Base-by-base conservation (phyloP, 2,329 filamentous ascomycete species). In the Apiospora pterosperma region DNA sequence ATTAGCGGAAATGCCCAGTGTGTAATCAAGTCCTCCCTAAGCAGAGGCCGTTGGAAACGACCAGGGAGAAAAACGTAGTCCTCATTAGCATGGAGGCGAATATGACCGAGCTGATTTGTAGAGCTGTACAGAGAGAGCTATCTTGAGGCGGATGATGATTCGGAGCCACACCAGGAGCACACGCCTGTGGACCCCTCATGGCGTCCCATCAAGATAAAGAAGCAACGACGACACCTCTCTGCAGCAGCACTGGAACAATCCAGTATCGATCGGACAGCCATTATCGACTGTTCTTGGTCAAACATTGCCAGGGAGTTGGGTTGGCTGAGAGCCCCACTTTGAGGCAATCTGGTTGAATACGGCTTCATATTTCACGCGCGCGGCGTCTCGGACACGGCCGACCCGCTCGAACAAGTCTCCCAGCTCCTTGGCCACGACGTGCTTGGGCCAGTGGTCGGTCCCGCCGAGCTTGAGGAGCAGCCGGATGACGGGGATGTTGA, bases 401-500 rank as follows among this genome's bases (percentile, higher is more conserved):
- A n/a, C 36, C 14, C n/a, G 34, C 12, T 39, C 34, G 36, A 39
- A 36, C 14, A 60, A 23, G 21, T 39, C 34, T 39, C 36, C 58
- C n/a, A 60, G 58, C 34, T 60, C 58, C 58, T 60, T 28, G n/a
- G 34, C 10, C n/a, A 36, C 2, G n/a, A 60, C 58, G 23, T 60
- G 25, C 12, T 38, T 39, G 12, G 65, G 65, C 65, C 65, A 67
- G 28, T 65, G 58, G 21, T 62, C 38, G 11, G 28, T 7, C 12
- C 60, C 60, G 16, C 59, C 64, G 25, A 65, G 62, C 11, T 59
- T 59, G n/a, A 61, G 39, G n/a, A 64, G 39, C 4, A 67, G 41
- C 5, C 62, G 58, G 19, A 65, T 59, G 38, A 63, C 61, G 34
- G 55, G 65, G 14, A 67, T 10, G 28, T 65, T 48, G 14, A 67